Evolutionary conservation across 2,329 filamentous ascomycete species (phyloP), one percentile per base, ranked within the genome.

Genomic region (Basipetospora chlamydospora): DNA sequence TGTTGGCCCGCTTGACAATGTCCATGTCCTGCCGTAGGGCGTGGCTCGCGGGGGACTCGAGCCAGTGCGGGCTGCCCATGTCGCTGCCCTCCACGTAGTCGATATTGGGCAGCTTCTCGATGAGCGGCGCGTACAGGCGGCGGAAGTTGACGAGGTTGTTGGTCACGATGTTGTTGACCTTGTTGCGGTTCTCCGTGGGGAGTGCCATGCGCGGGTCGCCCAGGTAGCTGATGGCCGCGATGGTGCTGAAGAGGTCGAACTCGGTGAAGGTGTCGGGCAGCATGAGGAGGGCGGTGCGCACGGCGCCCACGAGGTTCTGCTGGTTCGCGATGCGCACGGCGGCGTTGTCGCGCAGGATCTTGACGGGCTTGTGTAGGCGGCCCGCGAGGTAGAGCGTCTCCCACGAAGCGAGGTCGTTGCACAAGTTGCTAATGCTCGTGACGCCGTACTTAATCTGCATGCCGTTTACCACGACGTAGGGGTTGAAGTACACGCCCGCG

Each of bases 381-480:
- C 90, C 90, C 5, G 92, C 90, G n/a, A 98, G 72, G 56, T 98
- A 98, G 18, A 98, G 66, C 0, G 85, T 94, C 43, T 94, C 78
- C 90, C 90, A 98, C 40, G 86, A 76, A 21, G 76, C 80, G 17
- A 98, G 70, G 53, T 98, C 90, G 28, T 68, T 70, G 48, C 85
- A 87, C 12, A 98, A 65, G 3, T 87, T 95, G 51, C 92, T 78
- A 45, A 96, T 71, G 49, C 92, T 94, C 29, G 95, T 92, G 16
- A 98, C 90, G 15, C 88, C 90, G 49, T 98, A 98, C 60, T 98
- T 98, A 58, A 98, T 90, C 50, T 96, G 68, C 42, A 86, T 92
- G 28, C 90, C 92, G 49, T 96, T 94, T 42, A 96, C 78, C 3
- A 82, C 88, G 33, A 98, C 75, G 54, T 88, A 95, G 0, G 90